These are phyloP conservation scores for Casuarina cunninghamiana DNA, from an alignment of 306 rosid genomes.

Conservation along the genomic window DNA sequence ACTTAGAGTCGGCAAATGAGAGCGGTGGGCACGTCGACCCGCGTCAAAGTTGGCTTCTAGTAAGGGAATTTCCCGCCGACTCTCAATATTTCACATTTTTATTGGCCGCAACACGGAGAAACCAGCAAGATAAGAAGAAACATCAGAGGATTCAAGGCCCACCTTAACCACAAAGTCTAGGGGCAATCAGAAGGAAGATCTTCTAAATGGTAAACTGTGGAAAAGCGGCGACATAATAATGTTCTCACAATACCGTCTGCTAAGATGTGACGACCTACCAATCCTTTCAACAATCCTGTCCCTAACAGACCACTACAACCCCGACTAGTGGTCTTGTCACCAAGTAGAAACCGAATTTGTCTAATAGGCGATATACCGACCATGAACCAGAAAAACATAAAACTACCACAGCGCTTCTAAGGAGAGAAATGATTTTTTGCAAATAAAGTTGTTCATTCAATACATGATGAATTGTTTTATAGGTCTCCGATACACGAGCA, in stretches of 20 bases:
- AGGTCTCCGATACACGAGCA: not conserved
- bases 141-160: not conserved
- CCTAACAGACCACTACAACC: not conserved
- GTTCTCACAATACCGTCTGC: too few relatives aligned
- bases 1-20: not conserved
- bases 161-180: not conserved
- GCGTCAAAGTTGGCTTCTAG: not conserved
- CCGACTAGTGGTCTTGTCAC: not conserved
- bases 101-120: not conserved
- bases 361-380: too few relatives aligned
- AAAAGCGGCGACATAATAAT: too few relatives aligned
- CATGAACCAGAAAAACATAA: too few relatives aligned
- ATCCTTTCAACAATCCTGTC: not conserved
- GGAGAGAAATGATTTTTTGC: not conserved
- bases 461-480: not conserved
- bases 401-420: too few relatives aligned
- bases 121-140: not conserved
- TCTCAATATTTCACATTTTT: not conserved
- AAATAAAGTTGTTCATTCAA: conserved; percentile 8
- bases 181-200: too few relatives aligned
- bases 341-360: not conserved
- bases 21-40: not conserved
- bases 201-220: too few relatives aligned
- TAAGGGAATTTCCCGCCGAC: not conserved
- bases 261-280: not conserved